phyloP scores from a whole-genome alignment of 169 alveolate species.

The Eimeria sp. region DNA sequence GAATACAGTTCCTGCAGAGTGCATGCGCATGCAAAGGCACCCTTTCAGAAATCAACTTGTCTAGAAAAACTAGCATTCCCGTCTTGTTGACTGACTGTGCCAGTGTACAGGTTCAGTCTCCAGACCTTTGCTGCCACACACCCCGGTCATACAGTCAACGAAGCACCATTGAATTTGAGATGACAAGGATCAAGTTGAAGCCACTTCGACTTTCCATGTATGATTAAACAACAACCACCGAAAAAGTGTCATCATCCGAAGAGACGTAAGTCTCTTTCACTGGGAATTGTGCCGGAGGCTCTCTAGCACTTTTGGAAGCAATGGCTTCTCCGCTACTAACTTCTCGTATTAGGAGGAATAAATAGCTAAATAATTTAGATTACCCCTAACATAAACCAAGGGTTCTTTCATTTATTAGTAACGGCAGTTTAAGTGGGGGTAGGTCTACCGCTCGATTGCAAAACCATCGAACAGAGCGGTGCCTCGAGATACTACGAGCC shows the following conservation, averaged over 20 bases:
- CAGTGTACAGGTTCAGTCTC: neutral
- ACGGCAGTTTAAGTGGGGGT: neutral
- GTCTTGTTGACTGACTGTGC: neutral
- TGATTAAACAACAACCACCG: neutral
- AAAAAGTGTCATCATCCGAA: neutral
- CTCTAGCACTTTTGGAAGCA: conserved; percentile 3
- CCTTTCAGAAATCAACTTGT: neutral
- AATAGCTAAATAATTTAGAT: neutral
- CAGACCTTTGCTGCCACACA: conserved; percentile 10
- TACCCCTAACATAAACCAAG: neutral
- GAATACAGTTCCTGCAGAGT: neutral
- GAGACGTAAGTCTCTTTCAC: neutral
- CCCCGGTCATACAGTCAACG: conserved; percentile 1
- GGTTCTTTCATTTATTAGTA: neutral
- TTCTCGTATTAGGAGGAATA: neutral
- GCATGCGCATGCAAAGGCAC: neutral
- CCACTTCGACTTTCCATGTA: neutral
- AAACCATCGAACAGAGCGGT: conserved; percentile 74
- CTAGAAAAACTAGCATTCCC: neutral
- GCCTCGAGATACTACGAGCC: conserved; percentile 56
- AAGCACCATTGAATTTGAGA: conserved; percentile 45
- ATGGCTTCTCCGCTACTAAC: neutral
- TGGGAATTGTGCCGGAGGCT: neutral
- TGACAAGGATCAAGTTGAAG: neutral
- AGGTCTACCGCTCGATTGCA: conserved; percentile 58